Evolutionary conservation across 495 filamentous ascomycete genomes (phyloP).

Genomic region (Aspergillus asperescens): DNA sequence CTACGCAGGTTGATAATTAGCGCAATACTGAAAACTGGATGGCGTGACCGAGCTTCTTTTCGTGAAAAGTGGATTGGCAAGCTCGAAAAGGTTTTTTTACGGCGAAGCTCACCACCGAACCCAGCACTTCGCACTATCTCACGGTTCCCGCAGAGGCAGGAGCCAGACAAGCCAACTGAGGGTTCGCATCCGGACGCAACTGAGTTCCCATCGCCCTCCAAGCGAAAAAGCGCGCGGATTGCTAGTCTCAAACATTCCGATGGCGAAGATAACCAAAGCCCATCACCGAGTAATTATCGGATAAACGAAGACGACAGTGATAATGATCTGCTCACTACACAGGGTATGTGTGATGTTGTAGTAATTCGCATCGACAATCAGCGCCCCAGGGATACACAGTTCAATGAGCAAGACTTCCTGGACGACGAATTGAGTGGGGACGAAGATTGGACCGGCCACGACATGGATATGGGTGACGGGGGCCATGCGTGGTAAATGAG

Average conservation of each 20-base stretch:
- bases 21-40: conserved; percentile 66
- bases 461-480: conserved; percentile 22
- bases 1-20: conserved; percentile 65
- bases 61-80: conserved; percentile 65
- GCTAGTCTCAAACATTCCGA: conserved; percentile 28
- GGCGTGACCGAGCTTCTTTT: conserved; percentile 71
- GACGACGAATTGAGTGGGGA: conserved; percentile 65
- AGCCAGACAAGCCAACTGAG: neutral
- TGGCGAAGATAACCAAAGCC: conserved; percentile 12
- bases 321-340: conserved; percentile 41
- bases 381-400: conserved; percentile 66
- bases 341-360: conserved; percentile 79
- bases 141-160: conserved; percentile 7
- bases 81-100: conserved; percentile 60
- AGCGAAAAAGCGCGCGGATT: conserved; percentile 39
- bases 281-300: neutral
- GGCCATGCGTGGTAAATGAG: conserved; percentile 28
- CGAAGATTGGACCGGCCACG: conserved; percentile 68
- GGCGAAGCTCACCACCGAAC: conserved; percentile 48
- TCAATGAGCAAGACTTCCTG: conserved; percentile 72
- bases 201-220: conserved; percentile 24
- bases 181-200: neutral
- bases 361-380: conserved; percentile 77
- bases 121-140: conserved; percentile 26
- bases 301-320: conserved; percentile 16